These are phyloP conservation scores for Magnusiomyces ingens DNA, from an alignment of 1,139 yeast species.

Conservation along the genomic window DNA sequence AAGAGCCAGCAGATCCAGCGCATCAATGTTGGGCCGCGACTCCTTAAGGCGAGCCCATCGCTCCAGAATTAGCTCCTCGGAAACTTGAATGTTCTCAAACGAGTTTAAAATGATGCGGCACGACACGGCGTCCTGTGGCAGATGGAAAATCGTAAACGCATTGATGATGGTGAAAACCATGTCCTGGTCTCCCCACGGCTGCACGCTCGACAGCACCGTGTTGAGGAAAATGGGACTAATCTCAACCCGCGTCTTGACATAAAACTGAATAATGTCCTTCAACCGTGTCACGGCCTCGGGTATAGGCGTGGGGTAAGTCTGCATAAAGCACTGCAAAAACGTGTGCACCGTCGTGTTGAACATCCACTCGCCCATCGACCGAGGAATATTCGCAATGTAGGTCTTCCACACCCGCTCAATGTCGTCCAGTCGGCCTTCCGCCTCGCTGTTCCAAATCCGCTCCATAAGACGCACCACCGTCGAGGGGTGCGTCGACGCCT, in stretches of 20 bases:
- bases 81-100: constrained; percentile 55
- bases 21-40: constrained; percentile 56
- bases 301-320: constrained; percentile 47
- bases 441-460: constrained; percentile 51
- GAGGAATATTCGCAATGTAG: constrained; percentile 61
- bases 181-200: constrained; percentile 59
- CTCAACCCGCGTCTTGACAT: constrained; percentile 50
- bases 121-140: constrained; percentile 62
- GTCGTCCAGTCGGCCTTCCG: constrained; percentile 33
- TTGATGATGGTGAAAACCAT: constrained; percentile 60
- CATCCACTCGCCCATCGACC: constrained; percentile 57
- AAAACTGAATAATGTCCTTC: constrained; percentile 50
- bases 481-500: constrained; percentile 66
- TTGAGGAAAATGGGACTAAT: constrained; percentile 71
- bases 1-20: constrained; percentile 84
- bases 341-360: constrained; percentile 64
- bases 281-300: constrained; percentile 53
- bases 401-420: constrained; percentile 52
- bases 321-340: constrained; percentile 63
- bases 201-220: constrained; percentile 62
- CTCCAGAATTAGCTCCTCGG: constrained; percentile 47
- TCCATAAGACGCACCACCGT: constrained; percentile 61
- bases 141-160: constrained; percentile 52
- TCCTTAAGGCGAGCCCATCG: constrained; percentile 11
- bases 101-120: constrained; percentile 73